Evolutionary conservation across 1,284 basidiomycete species (phyloP).

Genomic region (Cryptococcus sp.): DNA sequence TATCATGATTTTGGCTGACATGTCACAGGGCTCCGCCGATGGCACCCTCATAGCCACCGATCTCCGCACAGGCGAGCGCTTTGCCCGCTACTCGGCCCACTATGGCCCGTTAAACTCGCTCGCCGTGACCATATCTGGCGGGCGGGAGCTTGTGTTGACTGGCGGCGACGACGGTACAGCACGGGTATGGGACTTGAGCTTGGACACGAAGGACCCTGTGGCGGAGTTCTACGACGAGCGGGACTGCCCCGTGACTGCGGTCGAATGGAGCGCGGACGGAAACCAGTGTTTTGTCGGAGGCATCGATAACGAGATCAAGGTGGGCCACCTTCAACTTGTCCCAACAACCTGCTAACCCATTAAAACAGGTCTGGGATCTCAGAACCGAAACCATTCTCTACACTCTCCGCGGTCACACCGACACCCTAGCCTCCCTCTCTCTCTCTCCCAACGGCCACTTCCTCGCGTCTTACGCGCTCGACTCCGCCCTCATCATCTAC

Average conservation of each 20-base stretch:
- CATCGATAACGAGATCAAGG: conserved; percentile 89
- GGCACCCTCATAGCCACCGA: conserved; percentile 45
- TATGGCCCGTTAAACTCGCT: conserved; percentile 81
- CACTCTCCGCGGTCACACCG: conserved; percentile 72
- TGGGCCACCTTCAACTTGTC: conserved; percentile 51
- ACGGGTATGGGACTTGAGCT: conserved; percentile 77
- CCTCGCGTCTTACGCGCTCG: conserved; percentile 81
- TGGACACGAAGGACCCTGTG: conserved; percentile 70
- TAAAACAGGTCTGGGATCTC: conserved; percentile 71
- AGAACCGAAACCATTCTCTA: conserved; percentile 75
- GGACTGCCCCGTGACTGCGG: conserved; percentile 75
- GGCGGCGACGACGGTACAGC: conserved; percentile 86
- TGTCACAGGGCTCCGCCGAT: conserved; percentile 42
- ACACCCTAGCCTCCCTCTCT: conserved; percentile 78
- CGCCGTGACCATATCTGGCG: conserved; percentile 76
- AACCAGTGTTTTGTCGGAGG: conserved; percentile 81
- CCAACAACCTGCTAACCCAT: background rate
- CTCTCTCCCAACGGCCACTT: conserved; percentile 81
- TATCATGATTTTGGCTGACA: background rate
- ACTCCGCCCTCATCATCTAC: conserved; percentile 79
- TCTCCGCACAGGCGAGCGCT: conserved; percentile 43
- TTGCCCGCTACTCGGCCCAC: conserved; percentile 59
- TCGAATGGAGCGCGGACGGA: conserved; percentile 86
- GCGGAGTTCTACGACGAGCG: conserved; percentile 74
- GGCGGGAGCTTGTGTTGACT: conserved; percentile 69